Evolutionary conservation across 805 yeast genomes (phyloP), one percentile per base, ranked within the genome.

Genomic region (Yamadazyma scolyti): DNA sequence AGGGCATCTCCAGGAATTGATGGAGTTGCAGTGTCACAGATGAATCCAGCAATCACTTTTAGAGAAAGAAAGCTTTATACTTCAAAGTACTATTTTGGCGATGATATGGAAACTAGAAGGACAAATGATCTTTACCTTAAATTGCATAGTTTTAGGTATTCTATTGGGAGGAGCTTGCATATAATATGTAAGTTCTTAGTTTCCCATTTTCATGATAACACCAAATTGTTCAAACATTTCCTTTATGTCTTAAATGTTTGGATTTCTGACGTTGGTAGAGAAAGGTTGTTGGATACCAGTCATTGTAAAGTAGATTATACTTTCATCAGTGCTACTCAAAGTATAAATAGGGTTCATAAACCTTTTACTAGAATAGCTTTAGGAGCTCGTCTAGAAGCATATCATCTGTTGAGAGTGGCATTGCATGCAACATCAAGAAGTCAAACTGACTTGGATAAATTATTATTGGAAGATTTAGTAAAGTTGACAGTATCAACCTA

Each of bases 191-290:
- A 55, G 6, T 71, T 68, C 40, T 54, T 87, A 34, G 45, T 56
- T 5, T 52, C 62, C 1, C 57, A 73, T 29, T 71, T 70, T 25
- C 77, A 73, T 23, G 87, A 84, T 37, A 81, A 85, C 38, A 73
- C 82, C 6, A 72, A 74, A 9, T 50, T 82, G 5, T 71, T 79
- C 49, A 76, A 76, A 39, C 73, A 77, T 27, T 66, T 81, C 20
- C 56, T 87, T 19, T 74, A 76, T 46, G 78, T 81, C 3, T 50
- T 82, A 25, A 77, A 81, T 39, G 75, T 81, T 5, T 93, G 94
- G 86, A 79, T 82, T 44, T 67, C 82, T 16, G 93, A 87, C 48
- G 81, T 82, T 16, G 95, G 95, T 2, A 70, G 75, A 33, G 94
- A 85, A 43, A 61, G 82, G 9, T 55, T 80, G 1, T 69, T 79